Conservation (phyloP, 2,329 filamentous ascomycete genomes). For the Pseudogymnoascus sp. region DNA sequence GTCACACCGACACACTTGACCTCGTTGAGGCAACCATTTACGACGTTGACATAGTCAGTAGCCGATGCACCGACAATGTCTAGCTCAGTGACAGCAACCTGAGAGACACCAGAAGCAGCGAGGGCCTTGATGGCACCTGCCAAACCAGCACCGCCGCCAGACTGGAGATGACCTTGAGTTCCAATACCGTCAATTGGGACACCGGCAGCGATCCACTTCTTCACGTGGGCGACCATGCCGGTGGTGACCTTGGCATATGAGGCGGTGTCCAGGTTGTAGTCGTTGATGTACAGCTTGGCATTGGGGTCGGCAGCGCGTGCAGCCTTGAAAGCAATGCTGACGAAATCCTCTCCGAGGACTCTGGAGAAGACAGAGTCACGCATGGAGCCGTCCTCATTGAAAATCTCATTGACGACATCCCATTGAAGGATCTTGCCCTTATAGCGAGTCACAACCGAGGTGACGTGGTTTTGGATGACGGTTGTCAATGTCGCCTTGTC, state of each 20-base stretch:
- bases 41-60: constrained; percentile 29
- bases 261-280: constrained; percentile 57
- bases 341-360: constrained; percentile 63
- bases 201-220: constrained; percentile 51
- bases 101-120: constrained; percentile 44
- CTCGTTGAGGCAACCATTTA: constrained; percentile 13
- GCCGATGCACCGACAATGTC: constrained; percentile 45
- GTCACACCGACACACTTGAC: constrained; percentile 17
- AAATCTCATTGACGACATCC: constrained; percentile 61
- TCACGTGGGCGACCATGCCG: constrained; percentile 33
- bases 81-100: constrained; percentile 54
- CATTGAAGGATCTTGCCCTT: constrained; percentile 57
- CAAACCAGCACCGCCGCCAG: constrained; percentile 11
- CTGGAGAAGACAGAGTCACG: constrained; percentile 57
- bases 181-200: constrained; percentile 56
- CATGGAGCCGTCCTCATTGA: constrained; percentile 39
- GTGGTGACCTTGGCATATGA: constrained; percentile 47
- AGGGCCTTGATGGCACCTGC: constrained; percentile 18
- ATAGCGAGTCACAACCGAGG: constrained; percentile 48
- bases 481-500: constrained; percentile 45
- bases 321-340: constrained; percentile 56
- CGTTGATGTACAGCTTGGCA: constrained; percentile 67
- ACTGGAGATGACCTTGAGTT: constrained; percentile 25
- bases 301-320: constrained; percentile 56
- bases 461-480: constrained; percentile 55